Evolutionary conservation across 805 yeast genomes (phyloP).

Genomic region (Ascoidea tarda): DNA sequence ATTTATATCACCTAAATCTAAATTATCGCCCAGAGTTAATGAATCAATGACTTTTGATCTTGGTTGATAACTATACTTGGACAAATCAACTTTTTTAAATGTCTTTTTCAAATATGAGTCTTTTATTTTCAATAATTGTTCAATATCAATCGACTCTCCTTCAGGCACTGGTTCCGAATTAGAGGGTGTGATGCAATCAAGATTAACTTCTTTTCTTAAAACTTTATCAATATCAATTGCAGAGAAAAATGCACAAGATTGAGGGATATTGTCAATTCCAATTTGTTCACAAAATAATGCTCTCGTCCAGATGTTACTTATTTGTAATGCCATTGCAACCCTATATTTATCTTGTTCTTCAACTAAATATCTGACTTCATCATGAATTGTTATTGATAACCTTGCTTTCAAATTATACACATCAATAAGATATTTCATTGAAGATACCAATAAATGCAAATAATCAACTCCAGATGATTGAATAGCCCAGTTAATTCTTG

Average conservation of each 20-base stretch:
- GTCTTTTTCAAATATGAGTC: constrained; percentile 14
- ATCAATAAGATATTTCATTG: constrained; percentile 73
- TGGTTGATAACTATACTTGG: constrained; percentile 11
- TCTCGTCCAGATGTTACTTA: constrained; percentile 90
- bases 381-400: constrained; percentile 81
- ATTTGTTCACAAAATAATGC: constrained; percentile 89
- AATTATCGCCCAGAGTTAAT: constrained; percentile 13
- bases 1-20: neutral
- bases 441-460: constrained; percentile 65
- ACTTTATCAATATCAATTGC: constrained; percentile 85
- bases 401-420: constrained; percentile 61
- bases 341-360: constrained; percentile 60
- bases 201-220: constrained; percentile 81
- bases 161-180: constrained; percentile 48
- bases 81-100: constrained; percentile 11
- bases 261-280: constrained; percentile 84
- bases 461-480: constrained; percentile 98
- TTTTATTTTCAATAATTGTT: constrained; percentile 28
- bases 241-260: constrained; percentile 89
- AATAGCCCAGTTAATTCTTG: constrained; percentile 94
- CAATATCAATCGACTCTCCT: constrained; percentile 67
- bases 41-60: constrained; percentile 18
- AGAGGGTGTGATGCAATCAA: constrained; percentile 88
- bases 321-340: constrained; percentile 73
- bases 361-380: constrained; percentile 76